Evolutionary conservation across 768 basidiomycete genomes (phyloP).

Genomic region (Paxillus rubicundulus): DNA sequence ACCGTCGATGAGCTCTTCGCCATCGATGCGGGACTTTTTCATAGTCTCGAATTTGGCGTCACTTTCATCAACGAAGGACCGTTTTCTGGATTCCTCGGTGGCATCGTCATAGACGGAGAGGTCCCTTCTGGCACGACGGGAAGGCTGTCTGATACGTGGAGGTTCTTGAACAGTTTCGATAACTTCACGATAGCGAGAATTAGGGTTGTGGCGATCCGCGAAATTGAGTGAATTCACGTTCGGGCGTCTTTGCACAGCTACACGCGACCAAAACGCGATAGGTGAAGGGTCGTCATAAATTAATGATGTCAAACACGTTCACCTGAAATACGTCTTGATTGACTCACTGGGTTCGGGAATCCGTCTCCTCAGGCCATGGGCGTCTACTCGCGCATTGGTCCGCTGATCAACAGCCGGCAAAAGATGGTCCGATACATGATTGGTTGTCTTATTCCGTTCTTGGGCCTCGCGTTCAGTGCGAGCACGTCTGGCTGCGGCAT

Average conservation of each 20-base stretch:
- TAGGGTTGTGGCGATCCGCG: slow-evolving; percentile 39
- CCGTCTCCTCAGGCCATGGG: slow-evolving; percentile 40
- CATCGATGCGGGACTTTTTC: slow-evolving; percentile 56
- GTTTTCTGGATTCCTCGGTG: slow-evolving; percentile 38
- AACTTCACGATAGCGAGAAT: slow-evolving; percentile 11
- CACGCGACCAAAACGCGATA: slow-evolving; percentile 19
- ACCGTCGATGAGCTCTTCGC: slow-evolving; percentile 45
- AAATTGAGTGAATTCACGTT: slow-evolving; percentile 28
- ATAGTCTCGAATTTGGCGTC: slow-evolving; percentile 40
- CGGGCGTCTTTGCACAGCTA: slow-evolving; percentile 17
- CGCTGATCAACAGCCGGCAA: slow-evolving; percentile 24
- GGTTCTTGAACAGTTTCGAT: slow-evolving; percentile 5
- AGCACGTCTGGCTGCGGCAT: slow-evolving; percentile 61
- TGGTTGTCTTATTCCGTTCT: slow-evolving; percentile 33
- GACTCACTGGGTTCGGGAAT: slow-evolving; percentile 48
- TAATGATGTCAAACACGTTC: slow-evolving; percentile 23
- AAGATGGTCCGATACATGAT: slow-evolving; percentile 25
- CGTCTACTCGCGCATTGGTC: slow-evolving; percentile 34
- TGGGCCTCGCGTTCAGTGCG: slow-evolving; percentile 52
- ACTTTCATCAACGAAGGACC: slow-evolving; percentile 44
- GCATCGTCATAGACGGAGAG: slow-evolving; percentile 21
- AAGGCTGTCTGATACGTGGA: slow-evolving; percentile 14
- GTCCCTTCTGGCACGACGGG: slow-evolving; percentile 33
- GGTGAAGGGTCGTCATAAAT: slow-evolving; percentile 24
- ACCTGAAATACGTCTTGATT: slow-evolving; percentile 18